phyloP scores from a whole-genome alignment of 169 alveolate genomes.

The Plasmodium vivax region DNA sequence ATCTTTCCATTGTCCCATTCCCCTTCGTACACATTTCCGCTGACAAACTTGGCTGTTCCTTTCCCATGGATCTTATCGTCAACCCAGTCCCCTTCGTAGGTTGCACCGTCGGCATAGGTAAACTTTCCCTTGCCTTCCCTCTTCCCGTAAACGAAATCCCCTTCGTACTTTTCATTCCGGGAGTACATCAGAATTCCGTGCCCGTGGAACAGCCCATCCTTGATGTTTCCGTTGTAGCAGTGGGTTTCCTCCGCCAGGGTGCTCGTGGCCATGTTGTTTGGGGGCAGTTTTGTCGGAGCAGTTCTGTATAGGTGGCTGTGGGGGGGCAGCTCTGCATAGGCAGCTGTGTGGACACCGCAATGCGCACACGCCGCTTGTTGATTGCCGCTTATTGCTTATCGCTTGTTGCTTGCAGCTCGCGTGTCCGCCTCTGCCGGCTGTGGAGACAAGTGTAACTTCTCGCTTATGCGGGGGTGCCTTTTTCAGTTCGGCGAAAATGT shows the following conservation, averaged over 20 bases:
- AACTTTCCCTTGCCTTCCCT: constrained; percentile 95
- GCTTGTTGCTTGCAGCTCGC: background rate
- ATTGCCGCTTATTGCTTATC: too few relatives aligned
- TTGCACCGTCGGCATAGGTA: constrained; percentile 94
- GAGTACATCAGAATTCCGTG: constrained; percentile 89
- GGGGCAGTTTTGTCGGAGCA: background rate
- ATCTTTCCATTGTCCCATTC: constrained; percentile 94
- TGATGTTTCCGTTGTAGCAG: constrained; percentile 93
- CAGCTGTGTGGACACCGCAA: background rate
- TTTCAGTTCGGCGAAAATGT: background rate
- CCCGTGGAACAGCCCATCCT: constrained; percentile 94
- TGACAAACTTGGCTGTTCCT: constrained; percentile 92
- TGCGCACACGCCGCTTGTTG: background rate
- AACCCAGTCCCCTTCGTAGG: constrained; percentile 96
- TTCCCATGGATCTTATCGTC: constrained; percentile 95
- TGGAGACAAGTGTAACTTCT: background rate
- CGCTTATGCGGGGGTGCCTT: background rate
- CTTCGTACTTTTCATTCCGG: constrained; percentile 95
- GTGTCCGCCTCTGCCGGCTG: background rate
- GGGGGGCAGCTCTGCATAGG: background rate
- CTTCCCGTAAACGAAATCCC: constrained; percentile 95
- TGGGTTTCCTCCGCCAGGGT: constrained; percentile 76
- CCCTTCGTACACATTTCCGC: constrained; percentile 91
- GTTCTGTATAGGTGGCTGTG: too few relatives aligned
- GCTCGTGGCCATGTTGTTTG: background rate